Evolutionary conservation across 805 yeast genomes (phyloP).

Genomic region (Lipomyces oligophaga): DNA sequence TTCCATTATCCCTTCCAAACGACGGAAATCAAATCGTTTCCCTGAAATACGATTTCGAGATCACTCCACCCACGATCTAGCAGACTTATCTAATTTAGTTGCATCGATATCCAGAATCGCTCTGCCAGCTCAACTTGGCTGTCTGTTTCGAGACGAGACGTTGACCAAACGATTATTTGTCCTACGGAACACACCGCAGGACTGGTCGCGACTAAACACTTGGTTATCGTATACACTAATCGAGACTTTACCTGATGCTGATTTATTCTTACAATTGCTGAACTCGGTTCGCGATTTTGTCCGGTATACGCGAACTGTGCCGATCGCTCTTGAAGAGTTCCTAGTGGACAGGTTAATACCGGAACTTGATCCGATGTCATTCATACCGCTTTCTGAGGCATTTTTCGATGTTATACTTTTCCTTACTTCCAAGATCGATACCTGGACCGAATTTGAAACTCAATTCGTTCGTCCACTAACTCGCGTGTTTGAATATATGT

Average conservation of each 20-base stretch:
- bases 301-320: slow-evolving; percentile 2
- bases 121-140: slow-evolving; percentile 23
- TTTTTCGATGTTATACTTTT: too few relatives aligned
- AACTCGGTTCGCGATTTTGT: slow-evolving; percentile 4
- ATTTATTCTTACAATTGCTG: slow-evolving; percentile 9
- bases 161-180: slow-evolving; percentile 11
- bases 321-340: slow-evolving; percentile 13
- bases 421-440: too few relatives aligned
- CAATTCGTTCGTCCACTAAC: too few relatives aligned
- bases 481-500: too few relatives aligned
- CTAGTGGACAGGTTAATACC: too few relatives aligned
- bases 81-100: too few relatives aligned
- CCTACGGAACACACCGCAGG: too few relatives aligned
- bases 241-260: background rate
- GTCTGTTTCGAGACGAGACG: slow-evolving; percentile 18
- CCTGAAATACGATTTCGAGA: too few relatives aligned
- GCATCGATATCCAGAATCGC: slow-evolving; percentile 11
- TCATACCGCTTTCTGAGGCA: too few relatives aligned
- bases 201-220: slow-evolving; percentile 20
- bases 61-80: too few relatives aligned
- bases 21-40: slow-evolving; percentile 10
- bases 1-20: slow-evolving; percentile 8
- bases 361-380: too few relatives aligned
- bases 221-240: slow-evolving; percentile 10
- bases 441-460: too few relatives aligned